Conservation (phyloP, 257 asterid species). For the Gardenia jasminoides region DNA sequence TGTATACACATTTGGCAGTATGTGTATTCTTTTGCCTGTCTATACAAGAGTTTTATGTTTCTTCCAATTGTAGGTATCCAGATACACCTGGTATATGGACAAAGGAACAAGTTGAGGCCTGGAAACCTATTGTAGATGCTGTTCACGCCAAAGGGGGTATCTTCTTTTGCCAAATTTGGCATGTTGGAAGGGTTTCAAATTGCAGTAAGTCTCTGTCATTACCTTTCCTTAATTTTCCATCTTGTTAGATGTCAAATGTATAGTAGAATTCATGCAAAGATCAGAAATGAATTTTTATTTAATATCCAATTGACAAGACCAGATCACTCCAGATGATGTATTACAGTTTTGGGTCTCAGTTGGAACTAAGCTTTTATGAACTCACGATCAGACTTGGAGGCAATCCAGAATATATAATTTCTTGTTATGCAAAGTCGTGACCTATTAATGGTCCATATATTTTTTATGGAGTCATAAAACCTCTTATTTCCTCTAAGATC, state of each 20-base stretch:
- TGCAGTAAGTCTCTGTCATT: conserved; percentile 9
- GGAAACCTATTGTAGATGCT: conserved; percentile 43
- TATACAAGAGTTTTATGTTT: background rate
- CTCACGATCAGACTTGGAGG: background rate
- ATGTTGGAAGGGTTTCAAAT: conserved; percentile 30
- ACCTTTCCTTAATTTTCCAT: background rate
- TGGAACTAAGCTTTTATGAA: background rate
- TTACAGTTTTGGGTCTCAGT: background rate
- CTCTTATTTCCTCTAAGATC: background rate
- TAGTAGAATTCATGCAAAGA: too few species aligned
- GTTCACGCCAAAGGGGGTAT: conserved; percentile 36
- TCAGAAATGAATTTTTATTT: background rate
- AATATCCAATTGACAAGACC: background rate
- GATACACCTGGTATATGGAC: conserved; percentile 37
- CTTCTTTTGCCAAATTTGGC: conserved; percentile 37
- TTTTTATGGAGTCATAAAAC: background rate
- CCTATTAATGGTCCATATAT: background rate
- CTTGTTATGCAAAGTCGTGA: background rate
- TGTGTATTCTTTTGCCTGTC: background rate
- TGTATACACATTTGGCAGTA: too few species aligned
- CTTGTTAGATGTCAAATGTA: background rate
- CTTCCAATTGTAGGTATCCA: conserved; percentile 12
- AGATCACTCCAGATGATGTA: background rate
- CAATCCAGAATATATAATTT: background rate
- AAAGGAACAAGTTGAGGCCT: conserved; percentile 40